A percentile compares a stretch with the other conserved stretches of the same genome.
Conservation (phyloP, 2,329 filamentous ascomycete genomes). For the Neobulgaria alba region DNA sequence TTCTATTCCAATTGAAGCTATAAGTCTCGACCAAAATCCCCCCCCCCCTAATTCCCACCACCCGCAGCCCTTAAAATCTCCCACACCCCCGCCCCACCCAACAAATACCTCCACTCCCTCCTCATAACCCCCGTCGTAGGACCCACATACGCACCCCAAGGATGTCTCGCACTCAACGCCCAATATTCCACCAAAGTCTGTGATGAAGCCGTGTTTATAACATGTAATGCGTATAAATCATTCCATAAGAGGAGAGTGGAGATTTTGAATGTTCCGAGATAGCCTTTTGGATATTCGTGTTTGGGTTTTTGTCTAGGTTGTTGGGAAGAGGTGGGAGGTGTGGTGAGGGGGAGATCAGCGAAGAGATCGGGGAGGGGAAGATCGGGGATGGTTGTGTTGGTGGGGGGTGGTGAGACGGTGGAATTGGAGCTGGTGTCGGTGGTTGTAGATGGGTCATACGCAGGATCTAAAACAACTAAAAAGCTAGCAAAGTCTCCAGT, state of each 20-base stretch:
- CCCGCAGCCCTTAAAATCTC: too few relatives aligned
- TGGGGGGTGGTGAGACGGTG: neutral
- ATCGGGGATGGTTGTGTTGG: too few relatives aligned
- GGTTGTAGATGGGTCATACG: neutral
- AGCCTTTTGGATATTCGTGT: slow-evolving; percentile 1
- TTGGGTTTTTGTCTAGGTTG: neutral
- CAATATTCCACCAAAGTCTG: slow-evolving; percentile 9
- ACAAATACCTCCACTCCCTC: slow-evolving; percentile 16
- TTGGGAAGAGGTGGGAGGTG: neutral
- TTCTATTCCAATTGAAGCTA: too few relatives aligned
- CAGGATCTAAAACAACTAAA: neutral
- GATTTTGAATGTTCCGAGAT: slow-evolving; percentile 14
- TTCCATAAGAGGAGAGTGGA: slow-evolving; percentile 8
- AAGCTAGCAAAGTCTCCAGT: neutral
- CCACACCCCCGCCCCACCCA: slow-evolving; percentile 5
- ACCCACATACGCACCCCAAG: slow-evolving; percentile 18
- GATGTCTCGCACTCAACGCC: slow-evolving; percentile 12
- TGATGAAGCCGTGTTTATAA: neutral
- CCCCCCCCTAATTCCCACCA: too few relatives aligned
- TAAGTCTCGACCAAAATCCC: too few relatives aligned
- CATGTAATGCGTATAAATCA: slow-evolving; percentile 11
- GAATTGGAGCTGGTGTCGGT: neutral
- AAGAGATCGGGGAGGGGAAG: neutral
- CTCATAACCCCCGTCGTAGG: slow-evolving; percentile 16
- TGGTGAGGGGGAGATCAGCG: neutral